Conservation (phyloP, 1,284 basidiomycete species). For the Puccinia coronata region DNA sequence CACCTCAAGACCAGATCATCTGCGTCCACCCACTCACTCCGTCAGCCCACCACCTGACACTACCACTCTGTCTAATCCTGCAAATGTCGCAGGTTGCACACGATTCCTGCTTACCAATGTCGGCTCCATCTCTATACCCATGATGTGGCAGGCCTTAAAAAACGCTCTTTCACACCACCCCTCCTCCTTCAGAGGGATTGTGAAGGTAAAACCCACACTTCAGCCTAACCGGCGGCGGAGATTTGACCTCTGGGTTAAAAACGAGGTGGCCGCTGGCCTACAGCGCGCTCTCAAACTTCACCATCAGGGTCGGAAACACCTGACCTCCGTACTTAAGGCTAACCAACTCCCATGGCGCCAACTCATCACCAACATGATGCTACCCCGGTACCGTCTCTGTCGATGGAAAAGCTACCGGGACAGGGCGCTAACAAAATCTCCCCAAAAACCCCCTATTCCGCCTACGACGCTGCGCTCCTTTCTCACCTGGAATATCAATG, state of each 20-base stretch:
- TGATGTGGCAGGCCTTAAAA: neutral
- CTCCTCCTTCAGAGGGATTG: neutral
- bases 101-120: no score
- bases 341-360: neutral
- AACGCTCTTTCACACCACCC: neutral
- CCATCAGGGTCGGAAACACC: neutral
- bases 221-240: neutral
- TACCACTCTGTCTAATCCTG: no score
- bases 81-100: no score
- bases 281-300: neutral
- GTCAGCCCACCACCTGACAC: no score
- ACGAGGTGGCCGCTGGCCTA: neutral
- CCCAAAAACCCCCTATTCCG: neutral
- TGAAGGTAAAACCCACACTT: neutral
- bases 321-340: neutral
- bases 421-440: neutral
- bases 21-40: no score
- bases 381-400: neutral
- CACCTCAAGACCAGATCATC: no score
- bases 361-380: neutral
- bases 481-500: slow-evolving; percentile 9
- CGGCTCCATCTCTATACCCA: no score
- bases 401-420: slow-evolving; percentile 3
- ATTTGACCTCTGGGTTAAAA: slow-evolving; percentile 25
- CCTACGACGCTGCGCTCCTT: no score